phyloP scores from a whole-genome alignment of 2,329 filamentous ascomycete genomes.

The Lasiodiplodia sp. region DNA sequence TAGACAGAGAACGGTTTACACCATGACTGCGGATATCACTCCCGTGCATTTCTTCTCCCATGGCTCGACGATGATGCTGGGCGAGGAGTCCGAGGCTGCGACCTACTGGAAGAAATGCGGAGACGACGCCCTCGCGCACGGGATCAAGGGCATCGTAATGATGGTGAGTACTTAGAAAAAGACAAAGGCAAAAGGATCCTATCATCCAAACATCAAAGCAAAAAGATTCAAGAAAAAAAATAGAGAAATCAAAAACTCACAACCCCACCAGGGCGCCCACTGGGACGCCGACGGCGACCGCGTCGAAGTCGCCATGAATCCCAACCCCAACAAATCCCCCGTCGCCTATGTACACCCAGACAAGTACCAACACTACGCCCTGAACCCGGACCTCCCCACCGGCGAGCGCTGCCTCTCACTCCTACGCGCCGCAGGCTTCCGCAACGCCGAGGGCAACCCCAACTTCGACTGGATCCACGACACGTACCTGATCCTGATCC shows the following conservation, averaged over 20 bases:
- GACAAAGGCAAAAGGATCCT: neutral
- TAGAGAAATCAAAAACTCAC: neutral
- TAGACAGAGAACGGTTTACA: neutral
- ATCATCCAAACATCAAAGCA: neutral
- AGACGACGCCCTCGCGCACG: conserved; percentile 65
- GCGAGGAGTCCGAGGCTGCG: conserved; percentile 67
- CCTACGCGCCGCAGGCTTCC: conserved; percentile 61
- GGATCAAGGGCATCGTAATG: conserved; percentile 69
- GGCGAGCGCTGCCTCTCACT: conserved; percentile 59
- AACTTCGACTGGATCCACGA: conserved; percentile 77
- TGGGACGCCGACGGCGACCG: conserved; percentile 64
- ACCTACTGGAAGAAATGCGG: conserved; percentile 72
- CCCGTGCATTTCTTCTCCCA: conserved; percentile 74
- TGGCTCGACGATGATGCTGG: conserved; percentile 76
- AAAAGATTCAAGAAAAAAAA: neutral
- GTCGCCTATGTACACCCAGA: conserved; percentile 71
- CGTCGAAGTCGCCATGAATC: conserved; percentile 68
- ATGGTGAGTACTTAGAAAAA: conserved; percentile 58
- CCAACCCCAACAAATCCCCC: conserved; percentile 66
- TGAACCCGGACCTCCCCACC: conserved; percentile 65
- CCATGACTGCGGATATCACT: conserved; percentile 42
- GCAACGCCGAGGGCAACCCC: conserved; percentile 57
- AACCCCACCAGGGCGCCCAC: conserved; percentile 63
- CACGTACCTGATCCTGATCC: conserved; percentile 71
- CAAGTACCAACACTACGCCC: conserved; percentile 69